Conservation (phyloP, 352 stramenopile genomes). For the Phytophthora sp. region DNA sequence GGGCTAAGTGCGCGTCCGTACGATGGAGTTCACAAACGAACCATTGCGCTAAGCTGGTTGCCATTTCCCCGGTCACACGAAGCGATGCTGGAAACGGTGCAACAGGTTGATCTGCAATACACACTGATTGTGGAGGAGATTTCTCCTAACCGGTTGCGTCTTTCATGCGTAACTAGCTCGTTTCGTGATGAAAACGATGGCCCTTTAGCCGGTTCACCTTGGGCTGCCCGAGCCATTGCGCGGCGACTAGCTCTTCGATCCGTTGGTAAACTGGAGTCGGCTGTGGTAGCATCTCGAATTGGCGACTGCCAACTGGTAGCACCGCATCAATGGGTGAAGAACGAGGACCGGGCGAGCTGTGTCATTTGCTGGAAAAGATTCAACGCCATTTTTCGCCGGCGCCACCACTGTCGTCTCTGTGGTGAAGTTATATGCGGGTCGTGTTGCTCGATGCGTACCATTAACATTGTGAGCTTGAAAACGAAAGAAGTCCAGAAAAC, state of each 20-base stretch:
- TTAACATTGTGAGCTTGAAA: conserved; percentile 35
- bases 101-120: conserved; percentile 61
- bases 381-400: conserved; percentile 54
- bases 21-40: conserved; percentile 61
- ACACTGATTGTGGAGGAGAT: conserved; percentile 75
- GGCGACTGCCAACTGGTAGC: conserved; percentile 47
- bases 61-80: conserved; percentile 50
- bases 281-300: conserved; percentile 53
- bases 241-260: conserved; percentile 52
- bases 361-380: conserved; percentile 77
- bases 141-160: conserved; percentile 40
- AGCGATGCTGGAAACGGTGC: conserved; percentile 19
- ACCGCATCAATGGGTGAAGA: conserved; percentile 67
- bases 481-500: conserved; percentile 56
- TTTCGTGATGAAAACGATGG: conserved; percentile 54
- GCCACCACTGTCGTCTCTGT: conserved; percentile 73
- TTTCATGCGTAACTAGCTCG: conserved; percentile 64
- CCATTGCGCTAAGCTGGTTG: conserved; percentile 64
- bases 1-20: conserved; percentile 37
- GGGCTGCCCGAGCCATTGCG: conserved; percentile 45
- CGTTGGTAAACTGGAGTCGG: conserved; percentile 52
- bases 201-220: conserved; percentile 28
- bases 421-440: conserved; percentile 68
- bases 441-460: conserved; percentile 54
- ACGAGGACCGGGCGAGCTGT: conserved; percentile 58